Base-by-base conservation (phyloP, 1,139 yeast genomes). In the Lodderomyces oxycetoniae region DNA sequence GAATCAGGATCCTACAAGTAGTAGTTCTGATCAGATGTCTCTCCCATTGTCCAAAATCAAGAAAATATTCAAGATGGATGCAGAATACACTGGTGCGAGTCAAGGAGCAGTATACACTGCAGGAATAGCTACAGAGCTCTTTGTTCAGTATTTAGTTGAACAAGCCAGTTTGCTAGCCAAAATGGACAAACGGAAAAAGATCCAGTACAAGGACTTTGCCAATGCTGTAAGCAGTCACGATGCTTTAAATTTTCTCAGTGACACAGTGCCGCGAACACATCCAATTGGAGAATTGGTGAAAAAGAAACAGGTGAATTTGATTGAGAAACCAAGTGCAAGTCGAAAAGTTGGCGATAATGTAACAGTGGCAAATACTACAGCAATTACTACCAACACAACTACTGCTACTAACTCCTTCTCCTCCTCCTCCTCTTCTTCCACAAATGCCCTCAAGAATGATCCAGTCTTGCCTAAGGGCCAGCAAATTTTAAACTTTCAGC, bases 81-180 rank as follows among this genome's bases (percentile, higher is more conserved):
- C 89, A 4, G 95, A 86, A 28, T 84, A 84, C 47, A 61, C 72
- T 4, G 74, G 86, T 2, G 80, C 91, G 3, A 78, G 95, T 1
- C 84, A 79, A 38, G 67, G 81, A 25, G 94, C 95, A 0, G 86
- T 84, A 10, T 84, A 81, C 48, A 80, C 95, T 10, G 71, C 91
- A 3, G 93, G 94, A 0, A 74, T 85, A 31, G 95, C 96, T 4
- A 82, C 96, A 0, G 96, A 89, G 50, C 61, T 86, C 33, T 89
- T 89, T 55, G 73, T 88, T 11, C 86, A 83, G 55, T 77, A 83
- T 47, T 65, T 89, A 36, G 74, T 88, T 1, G 94, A 84, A 54
- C 93, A 86, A 48, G 91, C 95, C 0, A 63, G 80, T 19, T 63
- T 83, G 36, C 63, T 72, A 31, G 85, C 95, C 13, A 74, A 78